These are phyloP conservation scores for Biscogniauxia mediterranea DNA, from an alignment of 2,329 filamentous ascomycete genomes.

Conservation along the genomic window DNA sequence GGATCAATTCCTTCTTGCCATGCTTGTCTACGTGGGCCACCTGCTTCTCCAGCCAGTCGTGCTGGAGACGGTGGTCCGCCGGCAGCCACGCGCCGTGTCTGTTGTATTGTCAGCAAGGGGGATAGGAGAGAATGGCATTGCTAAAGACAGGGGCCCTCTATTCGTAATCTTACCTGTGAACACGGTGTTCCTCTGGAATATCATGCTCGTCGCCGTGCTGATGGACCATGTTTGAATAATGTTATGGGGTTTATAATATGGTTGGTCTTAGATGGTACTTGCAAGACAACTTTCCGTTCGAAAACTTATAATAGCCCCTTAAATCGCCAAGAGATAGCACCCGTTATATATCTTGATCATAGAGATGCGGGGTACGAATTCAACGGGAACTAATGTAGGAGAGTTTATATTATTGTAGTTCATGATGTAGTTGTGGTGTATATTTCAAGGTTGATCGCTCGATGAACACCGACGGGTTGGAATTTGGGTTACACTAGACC, in stretches of 20 bases:
- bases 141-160: background rate
- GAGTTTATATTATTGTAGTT: slow-evolving; percentile 12
- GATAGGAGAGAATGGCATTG: background rate
- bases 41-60: slow-evolving; percentile 59
- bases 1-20: slow-evolving; percentile 49
- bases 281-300: no score
- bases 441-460: background rate
- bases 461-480: no score
- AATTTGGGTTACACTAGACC: no score
- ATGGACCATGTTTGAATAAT: slow-evolving; percentile 43
- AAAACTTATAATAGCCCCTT: no score
- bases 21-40: slow-evolving; percentile 54
- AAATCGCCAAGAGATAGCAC: no score
- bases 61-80: slow-evolving; percentile 59
- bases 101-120: slow-evolving; percentile 31
- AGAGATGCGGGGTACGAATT: slow-evolving; percentile 10
- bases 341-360: slow-evolving; percentile 14
- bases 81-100: slow-evolving; percentile 55
- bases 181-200: slow-evolving; percentile 47
- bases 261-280: no score
- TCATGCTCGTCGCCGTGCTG: slow-evolving; percentile 51
- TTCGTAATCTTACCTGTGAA: slow-evolving; percentile 41
- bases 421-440: slow-evolving; percentile 24
- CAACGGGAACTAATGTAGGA: slow-evolving; percentile 1
- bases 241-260: no score